Conservation (phyloP, 2,329 filamentous ascomycete genomes). For the Zarea fungicola region DNA sequence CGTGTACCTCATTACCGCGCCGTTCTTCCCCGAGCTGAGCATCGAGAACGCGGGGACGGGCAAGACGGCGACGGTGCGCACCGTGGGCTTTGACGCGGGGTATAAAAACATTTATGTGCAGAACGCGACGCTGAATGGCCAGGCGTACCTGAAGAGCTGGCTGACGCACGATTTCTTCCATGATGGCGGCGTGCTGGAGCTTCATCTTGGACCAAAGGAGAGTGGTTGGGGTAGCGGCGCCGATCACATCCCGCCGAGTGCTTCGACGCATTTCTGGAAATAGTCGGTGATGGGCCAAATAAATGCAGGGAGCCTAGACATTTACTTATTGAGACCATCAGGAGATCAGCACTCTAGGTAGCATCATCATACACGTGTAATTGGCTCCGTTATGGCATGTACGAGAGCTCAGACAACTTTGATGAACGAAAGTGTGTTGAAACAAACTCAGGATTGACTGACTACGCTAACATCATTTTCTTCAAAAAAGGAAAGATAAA, state of each 20-base stretch:
- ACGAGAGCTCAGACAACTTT: too few relatives aligned
- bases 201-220: slow-evolving; percentile 13
- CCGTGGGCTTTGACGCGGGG: slow-evolving; percentile 32
- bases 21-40: slow-evolving; percentile 44
- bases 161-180: slow-evolving; percentile 55
- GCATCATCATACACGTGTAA: too few relatives aligned
- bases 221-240: slow-evolving; percentile 11
- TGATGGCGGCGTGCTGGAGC: slow-evolving; percentile 51
- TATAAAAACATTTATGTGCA: slow-evolving; percentile 55
- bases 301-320: too few relatives aligned
- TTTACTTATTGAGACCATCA: too few relatives aligned
- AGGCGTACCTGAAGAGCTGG: slow-evolving; percentile 53
- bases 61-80: slow-evolving; percentile 27
- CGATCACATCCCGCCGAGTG: slow-evolving; percentile 19
- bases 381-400: too few relatives aligned
- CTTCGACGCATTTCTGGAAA: slow-evolving; percentile 21
- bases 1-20: slow-evolving; percentile 47
- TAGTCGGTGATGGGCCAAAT: too few relatives aligned
- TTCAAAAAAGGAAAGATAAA: too few relatives aligned
- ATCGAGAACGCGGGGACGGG: slow-evolving; percentile 25
- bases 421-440: too few relatives aligned
- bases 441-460: too few relatives aligned
- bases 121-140: slow-evolving; percentile 50
- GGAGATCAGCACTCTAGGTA: too few relatives aligned
- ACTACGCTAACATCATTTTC: too few relatives aligned